Percentiles rank a stretch among this genome's conserved stretches.
Conservation (phyloP, 2,329 filamentous ascomycete species). For the Volutella citrinella region DNA sequence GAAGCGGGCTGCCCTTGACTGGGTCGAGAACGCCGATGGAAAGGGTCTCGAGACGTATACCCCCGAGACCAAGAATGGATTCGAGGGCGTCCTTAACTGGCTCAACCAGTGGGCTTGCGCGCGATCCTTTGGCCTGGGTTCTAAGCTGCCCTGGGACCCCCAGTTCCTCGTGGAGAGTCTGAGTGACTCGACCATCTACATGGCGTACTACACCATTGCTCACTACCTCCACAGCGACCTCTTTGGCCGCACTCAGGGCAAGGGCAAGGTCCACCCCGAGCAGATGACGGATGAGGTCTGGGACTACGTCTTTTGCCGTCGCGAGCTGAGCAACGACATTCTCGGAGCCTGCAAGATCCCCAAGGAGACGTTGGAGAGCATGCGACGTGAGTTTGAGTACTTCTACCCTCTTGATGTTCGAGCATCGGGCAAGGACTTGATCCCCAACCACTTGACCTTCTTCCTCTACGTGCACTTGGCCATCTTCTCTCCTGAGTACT, state of each 20-base stretch:
- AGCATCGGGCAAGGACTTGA: slow-evolving; percentile 87
- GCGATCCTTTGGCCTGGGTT: slow-evolving; percentile 86
- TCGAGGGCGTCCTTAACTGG: slow-evolving; percentile 86
- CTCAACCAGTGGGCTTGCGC: slow-evolving; percentile 95
- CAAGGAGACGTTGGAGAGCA: slow-evolving; percentile 68
- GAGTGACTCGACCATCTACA: slow-evolving; percentile 90
- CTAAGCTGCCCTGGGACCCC: slow-evolving; percentile 90
- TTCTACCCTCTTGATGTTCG: slow-evolving; percentile 92
- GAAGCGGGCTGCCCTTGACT: slow-evolving; percentile 71
- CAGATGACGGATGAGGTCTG: slow-evolving; percentile 95
- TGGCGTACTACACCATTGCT: slow-evolving; percentile 71
- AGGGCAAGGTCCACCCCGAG: slow-evolving; percentile 68
- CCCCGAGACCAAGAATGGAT: slow-evolving; percentile 73
- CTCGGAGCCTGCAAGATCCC: slow-evolving; percentile 66
- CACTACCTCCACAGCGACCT: slow-evolving; percentile 77
- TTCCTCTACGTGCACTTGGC: slow-evolving; percentile 92
- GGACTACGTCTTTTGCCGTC: slow-evolving; percentile 89
- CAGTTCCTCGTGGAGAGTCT: slow-evolving; percentile 89
- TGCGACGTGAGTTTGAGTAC: slow-evolving; percentile 93
- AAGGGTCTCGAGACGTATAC: slow-evolving; percentile 76
- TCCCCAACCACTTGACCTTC: slow-evolving; percentile 93
- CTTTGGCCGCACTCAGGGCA: slow-evolving; percentile 72
- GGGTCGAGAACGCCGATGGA: slow-evolving; percentile 65
- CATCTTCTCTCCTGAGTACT: slow-evolving; percentile 83
- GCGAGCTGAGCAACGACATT: slow-evolving; percentile 65